A percentile compares a stretch with the other conserved stretches of the same genome.
phyloP scores from a whole-genome alignment of 768 basidiomycete genomes.

The Naganishia vishniacii region DNA sequence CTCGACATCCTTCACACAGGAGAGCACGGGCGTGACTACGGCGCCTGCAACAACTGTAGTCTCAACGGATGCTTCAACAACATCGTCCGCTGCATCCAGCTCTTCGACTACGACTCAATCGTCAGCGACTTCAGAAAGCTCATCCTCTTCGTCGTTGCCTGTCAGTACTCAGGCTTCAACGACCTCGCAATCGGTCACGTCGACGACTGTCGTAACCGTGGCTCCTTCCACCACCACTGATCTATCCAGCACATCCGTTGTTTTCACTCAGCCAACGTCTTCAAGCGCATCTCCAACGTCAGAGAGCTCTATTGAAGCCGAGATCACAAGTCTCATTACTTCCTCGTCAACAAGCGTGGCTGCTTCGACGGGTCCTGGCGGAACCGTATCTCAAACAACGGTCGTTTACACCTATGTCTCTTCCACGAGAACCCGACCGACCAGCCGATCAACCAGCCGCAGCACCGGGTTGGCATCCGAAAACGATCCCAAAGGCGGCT shows the following conservation, averaged over 20 bases:
- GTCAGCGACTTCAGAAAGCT: background rate
- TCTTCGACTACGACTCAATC: background rate
- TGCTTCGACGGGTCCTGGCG: background rate
- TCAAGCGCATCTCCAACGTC: background rate
- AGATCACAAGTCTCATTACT: background rate
- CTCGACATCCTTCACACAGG: background rate
- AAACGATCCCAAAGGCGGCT: background rate
- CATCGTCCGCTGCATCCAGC: background rate
- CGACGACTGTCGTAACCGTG: background rate
- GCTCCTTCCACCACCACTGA: background rate
- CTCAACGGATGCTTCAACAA: background rate
- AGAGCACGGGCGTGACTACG: background rate
- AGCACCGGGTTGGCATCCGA: background rate
- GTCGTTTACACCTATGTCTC: slow-evolving; percentile 13
- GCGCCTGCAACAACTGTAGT: slow-evolving; percentile 3
- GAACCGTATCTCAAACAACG: background rate
- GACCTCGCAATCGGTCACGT: background rate
- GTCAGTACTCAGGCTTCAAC: background rate
- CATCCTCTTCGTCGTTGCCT: background rate
- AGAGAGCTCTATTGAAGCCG: background rate
- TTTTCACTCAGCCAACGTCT: background rate
- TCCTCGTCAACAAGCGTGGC: slow-evolving; percentile 8
- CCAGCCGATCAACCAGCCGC: background rate
- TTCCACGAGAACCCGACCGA: background rate
- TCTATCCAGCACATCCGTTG: background rate